Base-by-base conservation (phyloP, 192 early-diverging fungal genomes). In the Podila verticillata region DNA sequence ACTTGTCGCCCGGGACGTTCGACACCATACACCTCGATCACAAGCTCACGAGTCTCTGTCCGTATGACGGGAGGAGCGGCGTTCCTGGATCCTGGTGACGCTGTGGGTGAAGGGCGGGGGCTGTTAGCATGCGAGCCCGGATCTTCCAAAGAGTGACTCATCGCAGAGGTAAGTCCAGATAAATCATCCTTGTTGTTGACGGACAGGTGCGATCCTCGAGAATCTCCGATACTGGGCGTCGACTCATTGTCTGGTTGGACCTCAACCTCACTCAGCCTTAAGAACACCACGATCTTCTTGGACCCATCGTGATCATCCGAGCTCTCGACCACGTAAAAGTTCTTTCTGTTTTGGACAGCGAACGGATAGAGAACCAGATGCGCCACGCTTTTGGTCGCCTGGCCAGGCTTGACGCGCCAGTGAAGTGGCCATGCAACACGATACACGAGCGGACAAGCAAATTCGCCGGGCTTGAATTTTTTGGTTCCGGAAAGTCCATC, bases 11-110 rank as follows among this genome's bases (percentile, higher is more conserved):
- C 86, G 0, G 82, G 68, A 0, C 61, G 35, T 28, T 96, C 92
- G 28, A 95, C 81, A 28, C 95, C 95, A 75, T 86, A 89, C 1
- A 96, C 93, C 57, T 93, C 87, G 10, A 96, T 71, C 5, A 89
- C 77, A 19, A 95, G 73, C 56, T 88, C 86, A 10, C 88, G 66
- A 0, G 82, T 77, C 32, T 90, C 87, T 10, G 72, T 66, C 5
- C 69, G 44, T 19, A 71, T 51, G 9, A 56, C 31, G 63, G 84
- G 68, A 47, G 70, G 63, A 5, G 51, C 65, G 0, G 62, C 39
- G 29, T 70, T 74, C 28, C 70, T 72, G 10, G 83, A 84, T 26
- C 73, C 80, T 2, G 87, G 85, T 4, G 86, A 87, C 31, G 70
- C 77, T 35, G 74, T 73, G 9, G 67, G 74, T n/a, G 85, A 75